phyloP scores from a whole-genome alignment of 2,329 filamentous ascomycete species.

The Beauveria rudraprayagi region DNA sequence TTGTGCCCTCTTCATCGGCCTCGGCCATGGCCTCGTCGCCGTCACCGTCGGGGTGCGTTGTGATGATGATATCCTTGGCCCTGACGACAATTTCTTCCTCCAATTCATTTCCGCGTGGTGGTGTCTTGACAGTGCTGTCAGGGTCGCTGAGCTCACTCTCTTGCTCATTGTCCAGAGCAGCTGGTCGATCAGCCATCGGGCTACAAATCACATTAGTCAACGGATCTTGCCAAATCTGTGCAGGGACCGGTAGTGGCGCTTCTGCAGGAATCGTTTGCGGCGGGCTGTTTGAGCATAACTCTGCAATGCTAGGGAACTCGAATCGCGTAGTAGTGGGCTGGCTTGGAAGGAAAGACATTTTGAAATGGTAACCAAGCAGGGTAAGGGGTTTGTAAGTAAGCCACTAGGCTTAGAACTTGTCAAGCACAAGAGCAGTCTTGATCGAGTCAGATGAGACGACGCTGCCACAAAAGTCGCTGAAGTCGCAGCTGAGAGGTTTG shows the following conservation, averaged over 20 bases:
- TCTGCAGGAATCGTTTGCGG: too few relatives aligned
- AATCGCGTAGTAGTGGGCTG: not conserved
- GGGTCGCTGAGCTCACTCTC: conserved; percentile 38
- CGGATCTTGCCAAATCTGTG: not conserved
- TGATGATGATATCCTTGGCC: not conserved
- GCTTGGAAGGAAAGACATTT: not conserved
- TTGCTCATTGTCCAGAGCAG: conserved; percentile 22
- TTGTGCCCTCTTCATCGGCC: conserved; percentile 28
- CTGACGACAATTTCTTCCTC: conserved; percentile 30
- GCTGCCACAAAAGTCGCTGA: not conserved
- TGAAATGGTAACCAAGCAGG: not conserved
- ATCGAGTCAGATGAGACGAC: not conserved
- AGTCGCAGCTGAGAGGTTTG: not conserved
- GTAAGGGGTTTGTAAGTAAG: not conserved
- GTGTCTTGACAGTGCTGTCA: conserved; percentile 26
- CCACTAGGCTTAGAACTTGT: not conserved
- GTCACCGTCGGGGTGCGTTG: conserved; percentile 12
- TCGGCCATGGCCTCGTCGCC: conserved; percentile 40
- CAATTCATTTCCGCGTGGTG: conserved; percentile 33
- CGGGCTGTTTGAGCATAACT: not conserved
- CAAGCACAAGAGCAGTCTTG: not conserved
- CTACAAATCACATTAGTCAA: not conserved
- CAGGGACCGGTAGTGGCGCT: not conserved
- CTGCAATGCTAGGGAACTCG: not conserved
- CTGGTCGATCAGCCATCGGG: conserved; percentile 16